Base-by-base conservation (phyloP, 202 grass and related monocot species). In the Saccharum hybrid region DNA sequence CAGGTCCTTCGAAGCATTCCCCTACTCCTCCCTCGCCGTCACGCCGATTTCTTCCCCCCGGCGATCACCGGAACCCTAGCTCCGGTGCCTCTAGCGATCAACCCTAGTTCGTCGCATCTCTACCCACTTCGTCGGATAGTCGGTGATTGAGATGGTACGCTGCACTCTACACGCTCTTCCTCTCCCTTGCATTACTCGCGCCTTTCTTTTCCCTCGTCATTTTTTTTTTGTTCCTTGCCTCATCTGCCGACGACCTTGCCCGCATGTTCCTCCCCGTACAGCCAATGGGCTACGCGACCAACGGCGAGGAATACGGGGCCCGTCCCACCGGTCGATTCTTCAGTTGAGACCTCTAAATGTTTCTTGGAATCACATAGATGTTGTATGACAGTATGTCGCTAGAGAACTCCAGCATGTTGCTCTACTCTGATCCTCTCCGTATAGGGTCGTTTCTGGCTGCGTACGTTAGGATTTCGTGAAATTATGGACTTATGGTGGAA, bases 81-180 rank as follows among this genome's bases (percentile, higher is more conserved):
- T 1, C 36, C 56, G 18, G 13, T 18, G 26, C 10, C 21, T 10
- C 6, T 33, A 8, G 5, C 14, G 3, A 5, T 62, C 22, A 63
- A 30, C 21, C 36, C 22, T 10, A 71, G 48, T 7, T 16, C 51
- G 63, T 23, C 3, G 22, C 19, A 33, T 30, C 10, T 37, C 10
- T 9, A 16, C 19, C 30, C 13, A 51, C 1, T n/a, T 48, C 36
- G 68, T 23, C 26, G 49, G 49, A 52, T 38, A n/a, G 4, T 33
- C 14, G 49, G 60, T 54, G 5, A 62, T 39, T 71, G 68, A 63
- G 51, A 90, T 83, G 84, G 88, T 90, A 77, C 67, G 74, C 33
- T 75, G 14, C n/a, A 4, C 37, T 40, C 15, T 73, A 7, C 48
- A 21, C 49, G 0, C 72, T 6, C 33, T 38, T 59, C 46, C 4